These are phyloP conservation scores for Neurospora intermedia DNA, from an alignment of 495 filamentous ascomycete genomes.

Conservation along the genomic window DNA sequence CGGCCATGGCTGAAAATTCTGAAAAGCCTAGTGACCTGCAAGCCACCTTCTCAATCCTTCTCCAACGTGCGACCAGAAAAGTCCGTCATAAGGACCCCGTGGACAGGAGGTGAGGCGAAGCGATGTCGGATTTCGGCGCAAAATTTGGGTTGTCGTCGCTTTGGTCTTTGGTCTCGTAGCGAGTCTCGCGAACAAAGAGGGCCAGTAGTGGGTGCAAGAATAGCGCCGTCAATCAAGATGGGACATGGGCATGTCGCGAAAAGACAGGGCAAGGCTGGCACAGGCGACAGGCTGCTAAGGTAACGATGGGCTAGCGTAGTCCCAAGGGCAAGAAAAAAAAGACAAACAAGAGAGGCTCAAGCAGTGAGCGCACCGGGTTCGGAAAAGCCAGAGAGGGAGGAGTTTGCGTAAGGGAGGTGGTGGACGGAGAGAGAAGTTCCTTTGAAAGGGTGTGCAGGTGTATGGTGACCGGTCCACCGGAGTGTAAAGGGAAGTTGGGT, in stretches of 20 bases:
- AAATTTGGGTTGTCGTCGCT: background rate
- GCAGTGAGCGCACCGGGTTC: background rate
- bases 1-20: slow-evolving; percentile 28
- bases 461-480: slow-evolving; percentile 24
- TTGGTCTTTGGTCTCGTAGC: background rate
- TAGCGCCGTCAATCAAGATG: background rate
- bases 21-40: slow-evolving; percentile 16
- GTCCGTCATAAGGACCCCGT: slow-evolving; percentile 18
- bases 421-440: background rate
- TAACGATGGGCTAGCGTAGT: background rate
- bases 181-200: background rate
- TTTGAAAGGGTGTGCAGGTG: slow-evolving; percentile 6
- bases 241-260: background rate
- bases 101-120: background rate
- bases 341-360: background rate
- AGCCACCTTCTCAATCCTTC: slow-evolving; percentile 21
- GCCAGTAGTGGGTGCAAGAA: background rate
- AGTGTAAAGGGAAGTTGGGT: slow-evolving; percentile 15
- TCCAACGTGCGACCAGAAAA: slow-evolving; percentile 13
- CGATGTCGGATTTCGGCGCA: background rate
- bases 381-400: background rate
- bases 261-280: background rate
- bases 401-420: slow-evolving; percentile 5
- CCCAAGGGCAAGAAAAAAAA: slow-evolving; percentile 1
- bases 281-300: background rate